A percentile compares a stretch with the other conserved stretches of the same genome.
Conservation (phyloP, 1,139 yeast species). For the Magnusiomyces ingens region DNA sequence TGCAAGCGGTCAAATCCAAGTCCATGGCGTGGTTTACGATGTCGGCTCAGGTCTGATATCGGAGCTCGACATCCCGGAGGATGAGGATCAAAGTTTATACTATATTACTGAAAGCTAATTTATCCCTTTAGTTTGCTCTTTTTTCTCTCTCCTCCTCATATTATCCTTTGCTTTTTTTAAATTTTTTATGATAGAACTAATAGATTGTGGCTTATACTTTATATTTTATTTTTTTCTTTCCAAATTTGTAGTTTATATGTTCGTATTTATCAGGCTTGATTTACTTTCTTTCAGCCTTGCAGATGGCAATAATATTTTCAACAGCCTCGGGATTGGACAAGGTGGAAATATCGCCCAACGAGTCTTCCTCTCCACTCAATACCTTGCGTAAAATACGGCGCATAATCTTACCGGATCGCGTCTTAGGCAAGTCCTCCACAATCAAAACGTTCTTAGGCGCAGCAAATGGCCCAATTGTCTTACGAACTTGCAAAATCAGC, state of each 20-base stretch:
- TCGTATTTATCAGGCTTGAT: background rate
- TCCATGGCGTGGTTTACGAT: conserved; percentile 85
- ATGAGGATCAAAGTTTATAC: conserved; percentile 23
- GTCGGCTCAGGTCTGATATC: conserved; percentile 69
- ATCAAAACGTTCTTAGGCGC: conserved; percentile 89
- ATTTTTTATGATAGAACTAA: background rate
- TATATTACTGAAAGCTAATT: conserved; percentile 2
- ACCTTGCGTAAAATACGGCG: conserved; percentile 95
- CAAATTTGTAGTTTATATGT: background rate
- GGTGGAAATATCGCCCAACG: conserved; percentile 88
- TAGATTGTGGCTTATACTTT: background rate
- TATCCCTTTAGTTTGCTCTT: background rate
- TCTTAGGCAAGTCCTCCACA: conserved; percentile 91
- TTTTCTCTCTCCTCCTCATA: background rate
- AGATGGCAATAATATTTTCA: conserved; percentile 54
- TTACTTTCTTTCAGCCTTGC: conserved; percentile 8
- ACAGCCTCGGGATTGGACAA: conserved; percentile 85
- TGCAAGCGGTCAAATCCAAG: conserved; percentile 65
- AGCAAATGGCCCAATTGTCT: conserved; percentile 96
- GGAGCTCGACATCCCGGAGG: conserved; percentile 37
- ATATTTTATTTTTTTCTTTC: background rate
- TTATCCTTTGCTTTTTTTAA: background rate
- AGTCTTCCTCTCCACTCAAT: conserved; percentile 82
- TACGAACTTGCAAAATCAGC: conserved; percentile 80
- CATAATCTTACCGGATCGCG: conserved; percentile 98